These are phyloP conservation scores for Sequoiadendron giganteum DNA, from an alignment of 75 land plant species.

Conservation along the genomic window DNA sequence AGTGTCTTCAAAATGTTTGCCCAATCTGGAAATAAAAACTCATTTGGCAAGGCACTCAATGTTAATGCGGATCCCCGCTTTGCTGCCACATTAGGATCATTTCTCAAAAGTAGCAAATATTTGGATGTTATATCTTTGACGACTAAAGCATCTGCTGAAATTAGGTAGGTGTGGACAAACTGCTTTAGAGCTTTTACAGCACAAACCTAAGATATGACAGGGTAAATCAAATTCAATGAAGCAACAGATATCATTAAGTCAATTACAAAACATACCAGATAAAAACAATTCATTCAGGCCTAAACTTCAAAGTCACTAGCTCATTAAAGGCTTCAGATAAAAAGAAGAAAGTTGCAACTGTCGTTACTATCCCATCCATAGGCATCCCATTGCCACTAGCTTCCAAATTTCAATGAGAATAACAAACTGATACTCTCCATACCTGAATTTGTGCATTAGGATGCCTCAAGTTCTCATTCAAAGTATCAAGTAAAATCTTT, in stretches of 20 bases:
- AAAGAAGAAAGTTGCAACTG: background rate
- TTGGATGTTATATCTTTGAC: conserved; percentile 37
- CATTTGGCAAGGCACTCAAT: conserved; percentile 69
- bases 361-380: background rate
- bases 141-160: conserved; percentile 21
- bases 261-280: background rate
- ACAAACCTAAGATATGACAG: conserved; percentile 42
- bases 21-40: conserved; percentile 64
- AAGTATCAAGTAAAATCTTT: conserved; percentile 65
- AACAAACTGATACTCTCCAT: background rate
- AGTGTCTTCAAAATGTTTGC: conserved; percentile 60
- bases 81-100: conserved; percentile 85
- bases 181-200: conserved; percentile 75
- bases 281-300: background rate
- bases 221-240: conserved; percentile 4
- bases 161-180: conserved; percentile 64
- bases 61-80: conserved; percentile 93
- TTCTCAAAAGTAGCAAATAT: conserved; percentile 61
- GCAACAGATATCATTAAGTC: background rate
- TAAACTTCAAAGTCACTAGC: background rate
- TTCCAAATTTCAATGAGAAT: background rate
- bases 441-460: conserved; percentile 99
- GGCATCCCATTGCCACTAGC: background rate
- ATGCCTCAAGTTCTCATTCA: conserved; percentile 94
- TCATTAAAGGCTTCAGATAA: background rate